Evolutionary conservation across 2,329 filamentous ascomycete species (phyloP), one percentile per base, ranked within the genome.

Genomic region (Phoma sp.): DNA sequence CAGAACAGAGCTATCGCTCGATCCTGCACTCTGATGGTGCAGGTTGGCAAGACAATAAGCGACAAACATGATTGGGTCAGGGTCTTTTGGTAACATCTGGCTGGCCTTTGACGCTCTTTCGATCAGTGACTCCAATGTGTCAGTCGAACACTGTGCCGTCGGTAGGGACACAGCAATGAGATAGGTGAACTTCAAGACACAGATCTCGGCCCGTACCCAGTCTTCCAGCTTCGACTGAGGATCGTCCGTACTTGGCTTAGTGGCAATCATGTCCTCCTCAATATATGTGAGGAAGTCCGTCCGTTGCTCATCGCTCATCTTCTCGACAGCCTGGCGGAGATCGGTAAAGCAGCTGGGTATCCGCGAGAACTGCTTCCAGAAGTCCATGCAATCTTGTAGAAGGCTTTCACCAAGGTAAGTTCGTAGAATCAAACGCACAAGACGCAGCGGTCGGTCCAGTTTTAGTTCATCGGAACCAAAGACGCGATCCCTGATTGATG

Each of bases 311-410:
- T 40, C 21, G 6, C 45, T 33, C 28, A 71, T 26, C 20, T 39
- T 36, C 36, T 65, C 53, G 1, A 73, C 59, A 36, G 66, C 65
- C 5, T 33, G 62, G 18, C 61, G 59, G 3, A 74, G 57, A 42
- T 74, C 72, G 7, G 56, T 49, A 37, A 69, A 74, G 52, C 71
- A 73, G 17, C 49, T 60, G 4, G 60, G 60, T 10, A 62, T 49
- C 14, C 46, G 54, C 7, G 57, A 60, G 37, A 66, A 59, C 1
- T 61, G 38, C 18, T 58, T 25, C 61, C 64, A 72, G 39, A 67
- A 73, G 1, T 54, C 45, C 36, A 67, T 56, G 42, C 64, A 70
- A 32, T 60, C 50, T 15, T 51, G 26, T 10, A 62, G 33, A 26
- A 65, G 54, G 9, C 50, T 40, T 12, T 42, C 34, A 14, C 42